Percentiles rank a stretch among this genome's conserved stretches.
Evolutionary conservation across 345 rosid species (phyloP).

Genomic region (Conringia planisiliqua): DNA sequence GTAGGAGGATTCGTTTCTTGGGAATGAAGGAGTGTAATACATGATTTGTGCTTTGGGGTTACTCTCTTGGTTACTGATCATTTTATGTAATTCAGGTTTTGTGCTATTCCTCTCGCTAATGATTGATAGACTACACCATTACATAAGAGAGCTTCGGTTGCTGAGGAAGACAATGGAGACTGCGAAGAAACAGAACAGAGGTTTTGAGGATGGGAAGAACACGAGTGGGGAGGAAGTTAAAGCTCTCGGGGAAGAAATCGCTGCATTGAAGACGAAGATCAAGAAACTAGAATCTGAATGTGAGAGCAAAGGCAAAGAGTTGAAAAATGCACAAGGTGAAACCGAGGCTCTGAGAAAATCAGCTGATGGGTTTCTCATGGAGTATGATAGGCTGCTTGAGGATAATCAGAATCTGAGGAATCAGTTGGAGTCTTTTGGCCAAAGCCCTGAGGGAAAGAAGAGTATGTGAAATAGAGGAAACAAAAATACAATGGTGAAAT

Average conservation of each 20-base stretch:
- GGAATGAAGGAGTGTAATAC: background rate
- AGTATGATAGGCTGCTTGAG: conserved; percentile 66
- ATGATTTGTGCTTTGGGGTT: background rate
- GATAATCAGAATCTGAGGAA: conserved; percentile 71
- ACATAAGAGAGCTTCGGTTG: conserved; percentile 71
- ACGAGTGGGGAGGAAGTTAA: conserved; percentile 45
- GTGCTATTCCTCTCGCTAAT: conserved; percentile 68
- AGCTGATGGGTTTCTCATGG: conserved; percentile 66
- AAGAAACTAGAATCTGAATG: conserved; percentile 50
- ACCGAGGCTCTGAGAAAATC: conserved; percentile 64
- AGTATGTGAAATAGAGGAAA: conserved; percentile 25
- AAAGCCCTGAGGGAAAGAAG: conserved; percentile 52
- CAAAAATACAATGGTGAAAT: background rate
- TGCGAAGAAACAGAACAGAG: conserved; percentile 64
- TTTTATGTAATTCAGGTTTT: conserved; percentile 48
- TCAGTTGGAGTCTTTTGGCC: conserved; percentile 58
- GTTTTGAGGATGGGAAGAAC: conserved; percentile 55
- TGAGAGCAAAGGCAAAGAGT: conserved; percentile 49
- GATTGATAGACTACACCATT: conserved; percentile 86
- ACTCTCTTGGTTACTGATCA: background rate
- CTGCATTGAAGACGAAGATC: conserved; percentile 40
- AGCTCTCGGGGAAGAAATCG: conserved; percentile 47
- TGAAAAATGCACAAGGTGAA: conserved; percentile 54
- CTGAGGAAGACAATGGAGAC: conserved; percentile 78
- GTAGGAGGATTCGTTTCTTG: no score